Evolutionary conservation across 768 basidiomycete species (phyloP), one percentile per base, ranked within the genome.

Genomic region (Auriscalpium vulgare): DNA sequence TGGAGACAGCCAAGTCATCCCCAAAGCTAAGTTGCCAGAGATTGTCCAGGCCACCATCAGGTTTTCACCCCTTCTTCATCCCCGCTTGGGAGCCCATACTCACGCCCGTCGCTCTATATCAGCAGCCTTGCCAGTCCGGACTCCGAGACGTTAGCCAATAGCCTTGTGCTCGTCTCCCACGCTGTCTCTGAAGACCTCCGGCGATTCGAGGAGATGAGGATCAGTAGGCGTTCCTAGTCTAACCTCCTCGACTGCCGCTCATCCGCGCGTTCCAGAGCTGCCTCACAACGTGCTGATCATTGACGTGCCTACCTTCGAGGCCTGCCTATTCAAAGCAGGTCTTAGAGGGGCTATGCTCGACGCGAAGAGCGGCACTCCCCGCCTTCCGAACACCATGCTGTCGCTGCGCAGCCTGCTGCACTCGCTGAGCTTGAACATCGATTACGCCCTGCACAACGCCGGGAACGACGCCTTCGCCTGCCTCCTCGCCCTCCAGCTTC

Each of bases 401-500:
- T 82, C 83, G 19, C 77, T 91, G 2, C 76, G 80, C 10, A 78
- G 76, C 59, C 68, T 88, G 40, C 68, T 91, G n/a, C 77, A 74
- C 54, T 85, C 86, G 4, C 74, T 88, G 37, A 75, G 78, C 16
- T 63, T 77, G 51, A 66, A 68, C 63, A 44, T 68, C 51, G 65
- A 65, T 58, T 81, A 79, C 56, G 65, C 68, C 13, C 65, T 85
- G 56, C 81, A 87, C 66, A 90, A 91, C 63, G 73, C 89, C n/a
- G 89, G 89, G 13, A 92, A 92, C 67, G 85, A 88, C 59, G 85
- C 90, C 4, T 81, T 87, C 63, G 74, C 87, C 74, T 71, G 73
- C 51, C 77, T 92, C 34, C 80, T 87, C 44, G 80, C 75, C 11
- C 72, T 91, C 35, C 89, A 92, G 63, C 73, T 80, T 62, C 76